Evolutionary conservation across 768 basidiomycete species (phyloP), one percentile per base, ranked within the genome.

Genomic region (Dentipellis fragilis): DNA sequence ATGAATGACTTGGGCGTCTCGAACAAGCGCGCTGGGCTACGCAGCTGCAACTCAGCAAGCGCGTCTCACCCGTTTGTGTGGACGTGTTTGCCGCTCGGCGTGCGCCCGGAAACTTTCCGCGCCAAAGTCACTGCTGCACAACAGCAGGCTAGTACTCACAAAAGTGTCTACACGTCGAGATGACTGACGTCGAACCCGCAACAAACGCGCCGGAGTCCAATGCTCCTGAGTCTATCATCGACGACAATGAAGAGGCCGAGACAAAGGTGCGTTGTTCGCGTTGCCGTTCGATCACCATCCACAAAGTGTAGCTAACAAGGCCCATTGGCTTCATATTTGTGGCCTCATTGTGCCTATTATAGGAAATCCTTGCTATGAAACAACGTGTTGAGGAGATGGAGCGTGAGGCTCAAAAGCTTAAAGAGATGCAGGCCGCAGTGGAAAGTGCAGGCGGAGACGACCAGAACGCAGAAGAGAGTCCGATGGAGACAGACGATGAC

Each of bases 311-410:
- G 12, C 48, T 17, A 5, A 37, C 21, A 55, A 37, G 23, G 22
- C 21, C 34, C 16, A 50, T n/a, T 35, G 37, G 35, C 37, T 38
- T 29, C 29, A 29, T 29, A 6, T 29, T 29, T 29, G 29, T 29
- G 29, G 17, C 39, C 34, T 40, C 16, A 17, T 51, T 22, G 16
- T 40, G 48, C 56, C 40, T 37, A 17, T 21, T 39, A 46, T 65
- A 90, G 85, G 91, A 93, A 77, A 87, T 93, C 55, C 74, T 82
- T 66, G 79, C 89, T 63, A 93, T 93, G 91, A 93, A 92, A 71
- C 87, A 89, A 62, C 77, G 91, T 56, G 91, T 93, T 7, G 89
- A 85, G 63, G 92, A 94, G 71, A 94, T 94, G 91, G 91, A 94
- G 69, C 75, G 81, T 53, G 92, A 93, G 69, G 92, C 92, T 1